Evolutionary conservation across 2,329 filamentous ascomycete genomes (phyloP).

Genomic region (Ascochyta pisi): DNA sequence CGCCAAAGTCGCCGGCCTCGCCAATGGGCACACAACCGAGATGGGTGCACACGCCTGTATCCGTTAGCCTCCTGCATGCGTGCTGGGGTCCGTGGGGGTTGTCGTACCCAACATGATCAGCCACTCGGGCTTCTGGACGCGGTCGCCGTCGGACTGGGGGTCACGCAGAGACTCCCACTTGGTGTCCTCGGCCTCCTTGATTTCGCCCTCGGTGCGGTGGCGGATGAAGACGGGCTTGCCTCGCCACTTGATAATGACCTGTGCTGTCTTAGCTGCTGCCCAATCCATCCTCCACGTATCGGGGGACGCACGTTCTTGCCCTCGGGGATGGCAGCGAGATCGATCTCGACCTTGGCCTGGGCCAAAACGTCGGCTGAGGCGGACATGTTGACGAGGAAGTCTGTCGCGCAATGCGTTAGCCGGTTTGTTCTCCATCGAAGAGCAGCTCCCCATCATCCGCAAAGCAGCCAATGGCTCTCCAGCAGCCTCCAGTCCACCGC

Average conservation of each 20-base stretch:
- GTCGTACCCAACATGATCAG: constrained; percentile 90
- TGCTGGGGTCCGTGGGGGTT: neutral
- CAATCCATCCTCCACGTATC: neutral
- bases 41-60: constrained; percentile 93
- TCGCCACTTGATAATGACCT: constrained; percentile 99
- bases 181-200: constrained; percentile 90
- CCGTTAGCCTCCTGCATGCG: constrained; percentile 31
- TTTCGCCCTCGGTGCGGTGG: constrained; percentile 92
- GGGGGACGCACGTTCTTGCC: constrained; percentile 88
- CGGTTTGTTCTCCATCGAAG: constrained; percentile 33
- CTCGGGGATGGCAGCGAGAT: constrained; percentile 90
- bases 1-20: constrained; percentile 96
- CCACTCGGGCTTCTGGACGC: constrained; percentile 98
- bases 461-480: constrained; percentile 42
- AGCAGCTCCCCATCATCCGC: constrained; percentile 33
- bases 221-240: constrained; percentile 99
- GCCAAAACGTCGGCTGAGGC: constrained; percentile 97
- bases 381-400: constrained; percentile 99
- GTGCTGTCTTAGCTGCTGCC: constrained; percentile 28
- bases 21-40: constrained; percentile 99
- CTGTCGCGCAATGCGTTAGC: constrained; percentile 60
- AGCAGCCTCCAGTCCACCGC: neutral
- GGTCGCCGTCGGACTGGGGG: constrained; percentile 87
- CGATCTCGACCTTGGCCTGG: constrained; percentile 99
- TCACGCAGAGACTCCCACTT: constrained; percentile 86